Base-by-base conservation (phyloP, 768 basidiomycete species). In the Sistotremastrum niveocremeum region DNA sequence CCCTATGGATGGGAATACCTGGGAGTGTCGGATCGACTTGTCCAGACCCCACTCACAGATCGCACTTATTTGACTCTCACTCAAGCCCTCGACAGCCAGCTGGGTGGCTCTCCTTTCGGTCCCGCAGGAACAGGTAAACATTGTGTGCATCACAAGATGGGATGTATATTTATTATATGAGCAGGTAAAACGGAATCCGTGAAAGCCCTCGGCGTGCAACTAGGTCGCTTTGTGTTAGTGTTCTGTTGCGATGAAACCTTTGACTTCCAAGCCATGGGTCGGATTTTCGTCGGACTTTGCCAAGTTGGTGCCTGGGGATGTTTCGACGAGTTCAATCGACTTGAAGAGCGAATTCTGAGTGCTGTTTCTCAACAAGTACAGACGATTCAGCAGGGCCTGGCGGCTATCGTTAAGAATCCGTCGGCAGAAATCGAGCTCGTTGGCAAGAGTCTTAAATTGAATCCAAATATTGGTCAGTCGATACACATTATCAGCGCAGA, bases 231-330 rank as follows among this genome's bases (percentile, higher is more conserved):
- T 57, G 95, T 99, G n/a, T 73, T 99, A 41, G 95, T 99, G n/a
- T 99, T 99, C 68, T 98, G 95, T 60, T 99, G 95, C 58, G 95
- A 99, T 63, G 95, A 99, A 62, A 95, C 88, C 0, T 98, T 99
- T 63, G 95, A 99, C 63, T 98, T 98, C 72, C 93, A 98, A 61
- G 95, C 95, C 1, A 98, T 99, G 95, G 95, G 95, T 51, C 86
- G 95, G 51, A 98, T 99, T 55, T 99, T 99, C 60, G 81, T 98
- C 55, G 95, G 95, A 44, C 76, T 99, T 9, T 99, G 95, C 65
- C 93, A 95, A 70, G 95, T 98, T 34, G 95, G 95, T 33, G 95
- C 95, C 1, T 99, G 95, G 95, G 95, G 95, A 8, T 93, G 87
- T 58, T 91, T 93, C 63, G 91, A 95, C 60, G 91, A 95, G 64